A percentile compares a stretch with the other conserved stretches of the same genome.
These are phyloP conservation scores for Chloris gayana DNA, from an alignment of 176 grass and related monocot species.

Conservation along the genomic window DNA sequence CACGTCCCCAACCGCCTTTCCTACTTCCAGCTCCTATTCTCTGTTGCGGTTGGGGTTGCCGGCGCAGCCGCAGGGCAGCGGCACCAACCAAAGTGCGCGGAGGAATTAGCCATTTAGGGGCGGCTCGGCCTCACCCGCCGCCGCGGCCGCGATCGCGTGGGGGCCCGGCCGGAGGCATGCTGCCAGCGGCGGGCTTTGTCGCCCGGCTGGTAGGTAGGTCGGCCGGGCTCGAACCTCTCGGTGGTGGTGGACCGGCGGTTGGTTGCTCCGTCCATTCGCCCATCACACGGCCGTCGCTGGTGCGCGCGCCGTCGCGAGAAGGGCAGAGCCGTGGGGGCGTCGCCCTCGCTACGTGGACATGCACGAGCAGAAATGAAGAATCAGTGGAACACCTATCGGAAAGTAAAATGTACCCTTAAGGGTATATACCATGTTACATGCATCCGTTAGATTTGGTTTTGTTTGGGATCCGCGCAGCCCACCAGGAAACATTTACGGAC, in stretches of 20 bases:
- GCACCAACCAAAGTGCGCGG: conserved; percentile 1
- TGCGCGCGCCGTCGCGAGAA: too few species aligned
- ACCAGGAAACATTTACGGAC: too few species aligned
- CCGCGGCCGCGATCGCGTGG: too few species aligned
- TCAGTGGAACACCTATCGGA: too few species aligned
- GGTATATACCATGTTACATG: too few species aligned
- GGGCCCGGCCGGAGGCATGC: neutral
- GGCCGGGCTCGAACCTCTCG: neutral
- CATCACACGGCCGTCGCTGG: neutral
- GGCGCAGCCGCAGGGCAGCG: too few species aligned
- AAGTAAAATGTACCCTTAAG: too few species aligned
- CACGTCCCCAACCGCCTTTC: neutral
- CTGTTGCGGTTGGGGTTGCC: neutral
- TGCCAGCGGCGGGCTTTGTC: neutral
- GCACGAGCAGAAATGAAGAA: neutral
- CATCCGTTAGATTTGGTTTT: too few species aligned
- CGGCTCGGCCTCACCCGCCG: neutral
- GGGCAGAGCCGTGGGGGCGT: neutral
- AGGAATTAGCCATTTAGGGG: neutral
- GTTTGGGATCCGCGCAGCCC: too few species aligned
- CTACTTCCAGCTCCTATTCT: neutral
- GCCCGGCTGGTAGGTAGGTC: neutral
- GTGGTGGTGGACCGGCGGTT: conserved; percentile 24
- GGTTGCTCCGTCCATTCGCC: conserved; percentile 8
- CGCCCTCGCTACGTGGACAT: neutral